A percentile compares a stretch with the other conserved stretches of the same genome.
Conservation (phyloP, 805 yeast genomes). For the Lipomyces orientalis region DNA sequence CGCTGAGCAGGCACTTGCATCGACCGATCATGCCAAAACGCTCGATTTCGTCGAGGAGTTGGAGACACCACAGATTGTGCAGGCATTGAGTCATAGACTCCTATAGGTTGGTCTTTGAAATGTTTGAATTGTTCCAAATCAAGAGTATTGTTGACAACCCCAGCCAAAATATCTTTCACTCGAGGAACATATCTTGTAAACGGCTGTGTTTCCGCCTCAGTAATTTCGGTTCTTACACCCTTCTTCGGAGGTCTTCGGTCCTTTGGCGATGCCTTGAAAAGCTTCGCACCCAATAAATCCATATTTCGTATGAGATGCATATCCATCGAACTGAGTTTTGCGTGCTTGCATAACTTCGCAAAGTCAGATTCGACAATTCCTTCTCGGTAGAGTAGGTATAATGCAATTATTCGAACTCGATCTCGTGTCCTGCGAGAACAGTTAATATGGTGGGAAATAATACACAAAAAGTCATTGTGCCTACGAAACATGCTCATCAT, state of each 20-base stretch:
- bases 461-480: neutral
- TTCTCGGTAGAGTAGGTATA: conserved; percentile 81
- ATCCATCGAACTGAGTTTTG: conserved; percentile 50
- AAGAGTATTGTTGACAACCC: conserved; percentile 55
- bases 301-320: conserved; percentile 64
- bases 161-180: conserved; percentile 61
- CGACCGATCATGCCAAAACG: conserved; percentile 32
- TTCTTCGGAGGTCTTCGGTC: conserved; percentile 51
- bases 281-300: conserved; percentile 61
- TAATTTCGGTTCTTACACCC: conserved; percentile 24
- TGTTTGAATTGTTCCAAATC: conserved; percentile 72
- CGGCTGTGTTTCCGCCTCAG: conserved; percentile 42
- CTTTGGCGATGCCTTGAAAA: conserved; percentile 53
- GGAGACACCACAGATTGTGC: conserved; percentile 13
- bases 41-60: conserved; percentile 27
- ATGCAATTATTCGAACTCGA: conserved; percentile 72
- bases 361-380: conserved; percentile 80
- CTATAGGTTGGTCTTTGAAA: conserved; percentile 70
- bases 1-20: conserved; percentile 57
- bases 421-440: conserved; percentile 51
- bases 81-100: conserved; percentile 31
- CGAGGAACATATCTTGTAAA: conserved; percentile 73
- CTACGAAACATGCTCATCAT: conserved; percentile 48
- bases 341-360: conserved; percentile 66
- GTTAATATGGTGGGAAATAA: neutral